These are phyloP conservation scores for Ophiocordyceps australis DNA, from an alignment of 2,329 filamentous ascomycete genomes.

Conservation along the genomic window DNA sequence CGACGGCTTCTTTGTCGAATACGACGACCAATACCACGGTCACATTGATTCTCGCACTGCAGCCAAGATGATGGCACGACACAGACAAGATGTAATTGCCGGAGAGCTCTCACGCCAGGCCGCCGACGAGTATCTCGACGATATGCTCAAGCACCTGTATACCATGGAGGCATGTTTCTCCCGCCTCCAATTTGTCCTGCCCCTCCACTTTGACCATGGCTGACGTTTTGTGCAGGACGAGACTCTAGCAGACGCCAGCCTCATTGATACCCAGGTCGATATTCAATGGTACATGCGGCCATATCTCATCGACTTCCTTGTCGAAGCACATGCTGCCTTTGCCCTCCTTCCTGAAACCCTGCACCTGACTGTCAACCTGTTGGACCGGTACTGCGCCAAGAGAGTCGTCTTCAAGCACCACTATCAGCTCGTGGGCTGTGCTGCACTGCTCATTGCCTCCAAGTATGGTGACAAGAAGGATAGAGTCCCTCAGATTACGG, in stretches of 20 bases:
- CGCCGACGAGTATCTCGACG: constrained; percentile 81
- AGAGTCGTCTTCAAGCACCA: constrained; percentile 98
- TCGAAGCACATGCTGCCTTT: constrained; percentile 93
- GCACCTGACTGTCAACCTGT: constrained; percentile 88
- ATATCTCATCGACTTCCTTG: constrained; percentile 92
- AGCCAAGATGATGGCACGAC: constrained; percentile 58
- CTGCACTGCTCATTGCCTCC: constrained; percentile 85
- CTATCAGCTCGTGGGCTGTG: constrained; percentile 94
- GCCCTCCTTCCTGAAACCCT: constrained; percentile 85
- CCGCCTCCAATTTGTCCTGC: not conserved
- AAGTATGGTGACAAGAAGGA: constrained; percentile 99
- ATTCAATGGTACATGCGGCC: constrained; percentile 99
- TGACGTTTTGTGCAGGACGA: constrained; percentile 35
- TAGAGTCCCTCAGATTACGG: constrained; percentile 88
- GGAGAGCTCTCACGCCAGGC: constrained; percentile 76
- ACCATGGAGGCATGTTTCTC: constrained; percentile 60
- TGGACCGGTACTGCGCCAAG: constrained; percentile 95
- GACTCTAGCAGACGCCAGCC: constrained; percentile 87
- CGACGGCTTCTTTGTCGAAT: constrained; percentile 36
- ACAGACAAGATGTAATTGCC: constrained; percentile 74
- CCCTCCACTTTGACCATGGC: too few species aligned
- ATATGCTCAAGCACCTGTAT: constrained; percentile 86
- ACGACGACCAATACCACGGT: constrained; percentile 27
- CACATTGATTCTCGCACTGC: constrained; percentile 57
- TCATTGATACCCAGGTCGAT: constrained; percentile 97